These are phyloP conservation scores for Metschnikowia borealis DNA, from an alignment of 805 yeast species.

Conservation along the genomic window DNA sequence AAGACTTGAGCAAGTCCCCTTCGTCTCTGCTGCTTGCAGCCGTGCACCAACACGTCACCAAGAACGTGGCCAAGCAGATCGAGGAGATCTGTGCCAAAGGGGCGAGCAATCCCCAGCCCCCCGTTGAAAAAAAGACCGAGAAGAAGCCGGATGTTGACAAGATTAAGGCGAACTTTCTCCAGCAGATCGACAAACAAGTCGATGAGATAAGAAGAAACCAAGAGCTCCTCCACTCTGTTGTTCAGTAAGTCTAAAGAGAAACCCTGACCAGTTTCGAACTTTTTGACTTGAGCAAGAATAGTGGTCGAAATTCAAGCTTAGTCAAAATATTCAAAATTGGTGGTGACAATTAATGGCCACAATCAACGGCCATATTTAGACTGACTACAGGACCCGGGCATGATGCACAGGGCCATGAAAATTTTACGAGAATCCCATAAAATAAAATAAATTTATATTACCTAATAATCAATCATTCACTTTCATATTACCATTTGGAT, in stretches of 20 bases:
- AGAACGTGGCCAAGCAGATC: constrained; percentile 30
- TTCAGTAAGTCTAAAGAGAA: background rate
- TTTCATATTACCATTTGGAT: too few species aligned
- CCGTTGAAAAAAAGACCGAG: background rate
- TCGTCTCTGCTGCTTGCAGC: constrained; percentile 17
- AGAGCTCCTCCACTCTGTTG: constrained; percentile 1
- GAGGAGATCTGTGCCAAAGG: constrained; percentile 13
- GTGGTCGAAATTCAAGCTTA: too few species aligned
- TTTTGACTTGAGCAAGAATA: too few species aligned
- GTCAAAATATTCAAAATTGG: too few species aligned
- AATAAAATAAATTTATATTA: too few species aligned
- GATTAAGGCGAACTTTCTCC: constrained; percentile 23
- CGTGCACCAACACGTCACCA: constrained; percentile 28
- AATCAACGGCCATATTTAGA: too few species aligned
- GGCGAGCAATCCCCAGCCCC: constrained; percentile 9
- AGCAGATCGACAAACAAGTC: constrained; percentile 28
- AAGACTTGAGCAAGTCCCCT: constrained; percentile 7
- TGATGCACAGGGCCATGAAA: too few species aligned
- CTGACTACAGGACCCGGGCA: too few species aligned
- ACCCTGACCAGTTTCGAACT: background rate
- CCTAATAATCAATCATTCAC: too few species aligned
- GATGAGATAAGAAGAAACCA: constrained; percentile 15
- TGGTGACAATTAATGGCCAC: too few species aligned
- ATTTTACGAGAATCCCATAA: too few species aligned
- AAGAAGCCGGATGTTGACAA: constrained; percentile 14